A percentile compares a stretch with the other conserved stretches of the same genome.
These are phyloP conservation scores for Fusarium subtropicale DNA, from an alignment of 2,329 filamentous ascomycete species.

Conservation along the genomic window DNA sequence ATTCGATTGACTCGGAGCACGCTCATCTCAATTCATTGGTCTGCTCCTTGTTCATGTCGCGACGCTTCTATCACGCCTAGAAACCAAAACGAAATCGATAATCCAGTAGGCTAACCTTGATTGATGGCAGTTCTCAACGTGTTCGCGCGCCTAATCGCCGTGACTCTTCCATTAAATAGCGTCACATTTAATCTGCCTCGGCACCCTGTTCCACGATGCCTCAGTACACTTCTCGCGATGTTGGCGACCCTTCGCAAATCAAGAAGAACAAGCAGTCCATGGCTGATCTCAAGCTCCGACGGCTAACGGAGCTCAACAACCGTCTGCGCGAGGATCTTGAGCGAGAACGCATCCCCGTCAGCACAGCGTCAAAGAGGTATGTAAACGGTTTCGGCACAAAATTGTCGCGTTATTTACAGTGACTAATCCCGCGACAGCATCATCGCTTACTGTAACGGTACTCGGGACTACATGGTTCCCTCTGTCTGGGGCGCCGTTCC, in stretches of 20 bases:
- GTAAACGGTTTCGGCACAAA: slow-evolving; percentile 41
- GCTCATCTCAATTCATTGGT: slow-evolving; percentile 11
- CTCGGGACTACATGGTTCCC: slow-evolving; percentile 98
- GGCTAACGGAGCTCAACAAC: slow-evolving; percentile 96
- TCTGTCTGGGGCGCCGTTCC: slow-evolving; percentile 96
- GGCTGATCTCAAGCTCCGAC: slow-evolving; percentile 96
- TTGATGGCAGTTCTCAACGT: slow-evolving; percentile 37
- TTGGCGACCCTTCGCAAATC: slow-evolving; percentile 74
- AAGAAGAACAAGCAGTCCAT: slow-evolving; percentile 99
- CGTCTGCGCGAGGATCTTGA: slow-evolving; percentile 96
- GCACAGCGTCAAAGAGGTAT: slow-evolving; percentile 89
- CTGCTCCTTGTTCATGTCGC: slow-evolving; percentile 6
- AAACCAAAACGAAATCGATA: not conserved
- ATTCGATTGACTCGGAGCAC: slow-evolving; percentile 22
- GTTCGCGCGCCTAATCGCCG: slow-evolving; percentile 27
- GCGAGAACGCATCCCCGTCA: slow-evolving; percentile 93
- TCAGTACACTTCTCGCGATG: slow-evolving; percentile 74
- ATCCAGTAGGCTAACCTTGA: slow-evolving; percentile 30
- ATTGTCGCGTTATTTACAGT: slow-evolving; percentile 4
- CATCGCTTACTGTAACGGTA: slow-evolving; percentile 98
- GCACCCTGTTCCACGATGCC: slow-evolving; percentile 63
- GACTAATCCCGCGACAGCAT: slow-evolving; percentile 68
- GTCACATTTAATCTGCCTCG: slow-evolving; percentile 26
- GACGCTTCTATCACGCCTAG: slow-evolving; percentile 16
- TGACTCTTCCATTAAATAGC: slow-evolving; percentile 26